Conservation (phyloP, 2,329 filamentous ascomycete species). For the Xylariaceae sp. region DNA sequence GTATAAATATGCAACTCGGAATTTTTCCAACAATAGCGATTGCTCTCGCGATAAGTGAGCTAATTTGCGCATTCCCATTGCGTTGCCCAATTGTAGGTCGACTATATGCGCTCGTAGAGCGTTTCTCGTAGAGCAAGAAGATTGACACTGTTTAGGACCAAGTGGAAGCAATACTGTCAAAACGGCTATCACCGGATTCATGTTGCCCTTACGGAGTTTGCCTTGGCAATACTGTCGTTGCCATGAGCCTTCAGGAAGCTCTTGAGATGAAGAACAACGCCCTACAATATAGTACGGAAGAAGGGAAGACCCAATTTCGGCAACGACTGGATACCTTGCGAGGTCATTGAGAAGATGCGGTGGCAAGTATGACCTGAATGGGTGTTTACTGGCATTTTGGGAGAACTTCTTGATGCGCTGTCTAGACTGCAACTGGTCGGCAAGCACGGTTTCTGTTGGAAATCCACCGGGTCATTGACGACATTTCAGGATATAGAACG, state of each 20-base stretch:
- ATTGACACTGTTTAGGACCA: constrained; percentile 28
- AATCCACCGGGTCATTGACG: too few relatives aligned
- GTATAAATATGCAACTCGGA: too few relatives aligned
- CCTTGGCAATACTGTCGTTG: constrained; percentile 48
- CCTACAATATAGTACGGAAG: constrained; percentile 1
- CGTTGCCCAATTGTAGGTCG: constrained; percentile 38
- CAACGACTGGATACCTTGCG: not conserved
- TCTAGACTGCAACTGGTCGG: not conserved
- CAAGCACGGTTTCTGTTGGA: not conserved
- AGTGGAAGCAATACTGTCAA: constrained; percentile 46
- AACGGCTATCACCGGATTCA: constrained; percentile 44
- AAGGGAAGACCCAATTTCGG: not conserved
- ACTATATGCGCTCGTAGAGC: not conserved
- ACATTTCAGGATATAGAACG: too few relatives aligned
- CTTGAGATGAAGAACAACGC: constrained; percentile 5
- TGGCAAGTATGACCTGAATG: not conserved
- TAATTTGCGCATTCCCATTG: constrained; percentile 32
- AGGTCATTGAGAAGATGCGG: not conserved
- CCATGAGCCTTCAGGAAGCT: constrained; percentile 30
- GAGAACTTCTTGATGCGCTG: too few relatives aligned
- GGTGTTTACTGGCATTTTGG: not conserved
- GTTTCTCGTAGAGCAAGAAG: not conserved
- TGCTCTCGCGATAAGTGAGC: too few relatives aligned
- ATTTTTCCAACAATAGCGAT: too few relatives aligned
- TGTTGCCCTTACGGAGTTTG: constrained; percentile 56